Conservation (phyloP, 176 grass and related monocot species). For the Cymbopogon citratus region DNA sequence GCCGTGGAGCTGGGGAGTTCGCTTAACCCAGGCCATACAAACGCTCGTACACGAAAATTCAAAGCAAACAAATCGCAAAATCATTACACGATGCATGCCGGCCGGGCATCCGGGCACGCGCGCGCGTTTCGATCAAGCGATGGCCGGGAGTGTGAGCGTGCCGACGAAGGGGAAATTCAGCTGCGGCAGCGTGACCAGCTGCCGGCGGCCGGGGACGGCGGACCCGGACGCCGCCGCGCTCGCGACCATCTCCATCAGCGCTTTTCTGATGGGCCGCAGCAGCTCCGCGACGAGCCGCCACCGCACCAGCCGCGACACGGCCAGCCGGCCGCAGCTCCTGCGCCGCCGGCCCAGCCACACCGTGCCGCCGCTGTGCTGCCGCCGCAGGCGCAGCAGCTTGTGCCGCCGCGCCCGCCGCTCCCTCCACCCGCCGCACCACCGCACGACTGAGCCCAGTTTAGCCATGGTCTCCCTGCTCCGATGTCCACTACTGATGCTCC, state of each 20-base stretch:
- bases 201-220: constrained; percentile 1
- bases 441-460: constrained; percentile 15
- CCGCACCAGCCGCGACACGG: constrained; percentile 37
- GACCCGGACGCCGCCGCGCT: background rate
- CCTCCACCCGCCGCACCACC: constrained; percentile 38
- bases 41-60: background rate
- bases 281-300: constrained; percentile 48
- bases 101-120: background rate
- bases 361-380: constrained; percentile 31
- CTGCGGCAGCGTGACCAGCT: constrained; percentile 34
- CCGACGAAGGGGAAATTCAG: constrained; percentile 47
- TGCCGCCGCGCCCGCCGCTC: constrained; percentile 19
- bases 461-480: background rate
- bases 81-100: constrained; percentile 1
- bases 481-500: background rate
- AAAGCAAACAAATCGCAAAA: background rate
- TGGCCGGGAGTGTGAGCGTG: constrained; percentile 42
- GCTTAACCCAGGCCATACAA: background rate
- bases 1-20: background rate
- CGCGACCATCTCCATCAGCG: constrained; percentile 32
- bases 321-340: constrained; percentile 27
- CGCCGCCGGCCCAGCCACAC: constrained; percentile 45
- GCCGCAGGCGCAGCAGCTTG: constrained; percentile 15
- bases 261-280: constrained; percentile 50
- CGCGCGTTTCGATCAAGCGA: background rate